Conservation (phyloP, 208 protist species). For the Willaertia magna region DNA sequence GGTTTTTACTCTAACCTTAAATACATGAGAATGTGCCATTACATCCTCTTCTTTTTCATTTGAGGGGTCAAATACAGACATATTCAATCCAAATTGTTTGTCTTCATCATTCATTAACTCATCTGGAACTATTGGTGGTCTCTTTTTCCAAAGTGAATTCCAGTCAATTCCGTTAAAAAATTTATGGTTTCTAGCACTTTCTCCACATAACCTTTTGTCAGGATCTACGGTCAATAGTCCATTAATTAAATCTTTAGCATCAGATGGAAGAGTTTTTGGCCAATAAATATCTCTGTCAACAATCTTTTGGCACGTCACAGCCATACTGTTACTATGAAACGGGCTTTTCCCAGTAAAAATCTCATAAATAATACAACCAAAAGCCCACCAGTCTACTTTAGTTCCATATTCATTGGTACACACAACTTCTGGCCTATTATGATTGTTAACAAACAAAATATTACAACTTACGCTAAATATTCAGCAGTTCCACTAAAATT, state of each 20-base stretch:
- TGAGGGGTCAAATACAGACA: background rate
- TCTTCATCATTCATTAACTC: background rate
- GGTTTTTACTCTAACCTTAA: background rate
- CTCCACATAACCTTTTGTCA: constrained; percentile 6
- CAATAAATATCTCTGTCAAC: constrained; percentile 16
- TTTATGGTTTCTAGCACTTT: background rate
- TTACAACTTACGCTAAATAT: constrained; percentile 16
- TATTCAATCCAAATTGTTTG: background rate
- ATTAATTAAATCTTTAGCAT: constrained; percentile 21
- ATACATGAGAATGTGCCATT: background rate
- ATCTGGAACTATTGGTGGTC: background rate
- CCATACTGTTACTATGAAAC: background rate
- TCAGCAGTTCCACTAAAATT: constrained; percentile 19
- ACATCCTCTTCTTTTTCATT: background rate
- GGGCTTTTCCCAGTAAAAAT: constrained; percentile 4
- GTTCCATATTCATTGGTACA: background rate
- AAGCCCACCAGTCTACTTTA: constrained; percentile 23
- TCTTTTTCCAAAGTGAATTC: background rate
- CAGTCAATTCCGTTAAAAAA: constrained; percentile 11
- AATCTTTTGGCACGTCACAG: constrained; percentile 20
- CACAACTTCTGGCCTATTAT: background rate
- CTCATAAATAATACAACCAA: constrained; percentile 21
- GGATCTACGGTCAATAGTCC: constrained; percentile 8
- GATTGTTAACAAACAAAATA: background rate
- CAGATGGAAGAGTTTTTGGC: background rate